Evolutionary conservation across 495 filamentous ascomycete species (phyloP).

Genomic region (Diplogelasinospora grovesii): DNA sequence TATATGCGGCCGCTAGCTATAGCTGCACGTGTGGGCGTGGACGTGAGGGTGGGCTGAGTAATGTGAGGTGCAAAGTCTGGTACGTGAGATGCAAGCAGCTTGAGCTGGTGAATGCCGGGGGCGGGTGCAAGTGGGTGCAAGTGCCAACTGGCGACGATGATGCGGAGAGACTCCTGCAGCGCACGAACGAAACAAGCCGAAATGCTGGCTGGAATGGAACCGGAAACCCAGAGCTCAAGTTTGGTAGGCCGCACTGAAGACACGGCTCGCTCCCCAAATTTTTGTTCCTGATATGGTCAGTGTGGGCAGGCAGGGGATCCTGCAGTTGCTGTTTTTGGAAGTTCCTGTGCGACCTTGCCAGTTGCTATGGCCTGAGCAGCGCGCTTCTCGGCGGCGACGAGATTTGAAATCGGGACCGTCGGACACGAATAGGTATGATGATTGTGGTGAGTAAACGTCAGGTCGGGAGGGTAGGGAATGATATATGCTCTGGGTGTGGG

Average conservation of each 20-base stretch:
- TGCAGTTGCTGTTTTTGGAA: constrained; percentile 34
- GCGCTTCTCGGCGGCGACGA: constrained; percentile 17
- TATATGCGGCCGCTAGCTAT: constrained; percentile 21
- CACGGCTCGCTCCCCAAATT: constrained; percentile 27
- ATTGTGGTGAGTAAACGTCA: constrained; percentile 1
- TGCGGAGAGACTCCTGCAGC: constrained; percentile 26
- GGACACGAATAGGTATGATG: constrained; percentile 6
- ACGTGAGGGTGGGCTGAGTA: constrained; percentile 1
- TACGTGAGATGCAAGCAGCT: no score
- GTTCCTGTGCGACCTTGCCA: constrained; percentile 27
- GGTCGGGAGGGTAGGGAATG: background rate
- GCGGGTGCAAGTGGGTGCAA: constrained; percentile 7
- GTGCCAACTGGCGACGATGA: constrained; percentile 19
- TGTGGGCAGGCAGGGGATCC: constrained; percentile 23
- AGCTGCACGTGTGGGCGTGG: constrained; percentile 7
- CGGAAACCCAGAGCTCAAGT: constrained; percentile 18
- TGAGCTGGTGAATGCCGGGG: constrained; percentile 6
- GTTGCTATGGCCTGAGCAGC: constrained; percentile 13
- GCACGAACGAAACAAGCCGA: constrained; percentile 27
- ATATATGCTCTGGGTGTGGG: background rate
- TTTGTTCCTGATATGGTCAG: constrained; percentile 26
- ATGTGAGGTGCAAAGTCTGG: no score
- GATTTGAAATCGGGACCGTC: constrained; percentile 23
- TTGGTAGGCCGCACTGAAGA: constrained; percentile 24
- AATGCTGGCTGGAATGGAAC: constrained; percentile 26